These are phyloP conservation scores for Santalum album DNA, from an alignment of 164 flowering plant species.

Conservation along the genomic window DNA sequence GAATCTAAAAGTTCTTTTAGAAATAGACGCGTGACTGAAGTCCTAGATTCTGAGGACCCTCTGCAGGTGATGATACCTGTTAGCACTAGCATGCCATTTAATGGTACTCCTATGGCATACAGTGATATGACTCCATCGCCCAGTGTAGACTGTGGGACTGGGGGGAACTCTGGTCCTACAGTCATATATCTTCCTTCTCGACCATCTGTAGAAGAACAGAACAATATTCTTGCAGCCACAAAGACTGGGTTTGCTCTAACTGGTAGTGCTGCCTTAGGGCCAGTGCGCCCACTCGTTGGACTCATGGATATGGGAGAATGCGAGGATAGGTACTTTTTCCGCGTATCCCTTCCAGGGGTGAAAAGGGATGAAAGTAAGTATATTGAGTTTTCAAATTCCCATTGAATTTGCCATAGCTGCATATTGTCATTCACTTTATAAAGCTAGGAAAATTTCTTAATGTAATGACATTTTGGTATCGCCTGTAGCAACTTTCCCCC, in stretches of 20 bases:
- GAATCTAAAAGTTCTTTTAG: slow-evolving; percentile 6
- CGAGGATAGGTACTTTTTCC: slow-evolving; percentile 54
- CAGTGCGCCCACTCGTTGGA: slow-evolving; percentile 51
- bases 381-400: neutral
- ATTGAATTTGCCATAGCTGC: neutral
- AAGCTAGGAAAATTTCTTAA: no score
- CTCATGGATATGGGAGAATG: slow-evolving; percentile 54
- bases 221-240: slow-evolving; percentile 26
- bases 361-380: slow-evolving; percentile 58
- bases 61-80: slow-evolving; percentile 20
- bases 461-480: no score
- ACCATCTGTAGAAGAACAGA: slow-evolving; percentile 38
- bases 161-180: slow-evolving; percentile 22
- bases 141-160: slow-evolving; percentile 5
- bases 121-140: slow-evolving; percentile 5
- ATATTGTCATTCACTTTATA: no score
- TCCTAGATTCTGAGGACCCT: slow-evolving; percentile 1
- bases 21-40: slow-evolving; percentile 7
- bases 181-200: slow-evolving; percentile 41
- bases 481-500: no score
- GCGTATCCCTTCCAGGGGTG: slow-evolving; percentile 73
- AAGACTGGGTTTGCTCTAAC: slow-evolving; percentile 41
- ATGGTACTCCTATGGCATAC: slow-evolving; percentile 13
- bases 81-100: slow-evolving; percentile 19
- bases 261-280: slow-evolving; percentile 52